Evolutionary conservation across 1,284 basidiomycete species (phyloP).

Genomic region (Pseudozyma tsukubaensis): DNA sequence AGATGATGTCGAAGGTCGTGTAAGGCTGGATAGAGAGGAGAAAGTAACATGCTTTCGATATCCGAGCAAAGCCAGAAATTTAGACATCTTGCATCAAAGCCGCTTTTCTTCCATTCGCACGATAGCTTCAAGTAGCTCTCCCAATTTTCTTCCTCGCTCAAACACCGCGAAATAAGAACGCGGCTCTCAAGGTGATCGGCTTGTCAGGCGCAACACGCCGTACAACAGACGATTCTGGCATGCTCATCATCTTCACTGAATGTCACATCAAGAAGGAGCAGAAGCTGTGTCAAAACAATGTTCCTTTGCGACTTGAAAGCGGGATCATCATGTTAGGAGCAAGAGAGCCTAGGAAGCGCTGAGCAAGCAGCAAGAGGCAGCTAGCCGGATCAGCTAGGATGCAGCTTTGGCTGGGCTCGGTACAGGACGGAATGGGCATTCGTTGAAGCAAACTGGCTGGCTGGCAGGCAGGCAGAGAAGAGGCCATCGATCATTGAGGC

Average conservation of each 20-base stretch:
- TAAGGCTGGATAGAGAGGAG: slow-evolving; percentile 1
- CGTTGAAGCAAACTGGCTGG: no score
- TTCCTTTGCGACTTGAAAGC: no score
- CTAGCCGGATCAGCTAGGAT: slow-evolving; percentile 2
- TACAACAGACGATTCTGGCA: no score
- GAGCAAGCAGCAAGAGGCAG: no score
- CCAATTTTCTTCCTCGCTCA: no score
- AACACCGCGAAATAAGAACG: not conserved
- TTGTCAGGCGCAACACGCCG: no score
- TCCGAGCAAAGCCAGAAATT: not conserved
- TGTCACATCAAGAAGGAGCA: no score
- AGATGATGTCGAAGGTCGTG: not conserved
- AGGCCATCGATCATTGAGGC: slow-evolving; percentile 12
- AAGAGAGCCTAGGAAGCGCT: no score
- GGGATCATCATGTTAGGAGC: no score
- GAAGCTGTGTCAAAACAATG: not conserved
- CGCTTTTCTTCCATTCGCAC: slow-evolving; percentile 32
- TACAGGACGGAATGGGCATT: slow-evolving; percentile 26
- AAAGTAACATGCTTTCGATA: not conserved
- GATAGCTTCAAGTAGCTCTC: slow-evolving; percentile 3
- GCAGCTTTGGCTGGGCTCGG: slow-evolving; percentile 6
- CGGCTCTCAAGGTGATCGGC: not conserved
- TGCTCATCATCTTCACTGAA: no score
- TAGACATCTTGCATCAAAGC: not conserved
- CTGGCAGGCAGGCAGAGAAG: no score